Evolutionary conservation across 768 basidiomycete species (phyloP), one percentile per base, ranked within the genome.

Genomic region (Serpula lacrymans): DNA sequence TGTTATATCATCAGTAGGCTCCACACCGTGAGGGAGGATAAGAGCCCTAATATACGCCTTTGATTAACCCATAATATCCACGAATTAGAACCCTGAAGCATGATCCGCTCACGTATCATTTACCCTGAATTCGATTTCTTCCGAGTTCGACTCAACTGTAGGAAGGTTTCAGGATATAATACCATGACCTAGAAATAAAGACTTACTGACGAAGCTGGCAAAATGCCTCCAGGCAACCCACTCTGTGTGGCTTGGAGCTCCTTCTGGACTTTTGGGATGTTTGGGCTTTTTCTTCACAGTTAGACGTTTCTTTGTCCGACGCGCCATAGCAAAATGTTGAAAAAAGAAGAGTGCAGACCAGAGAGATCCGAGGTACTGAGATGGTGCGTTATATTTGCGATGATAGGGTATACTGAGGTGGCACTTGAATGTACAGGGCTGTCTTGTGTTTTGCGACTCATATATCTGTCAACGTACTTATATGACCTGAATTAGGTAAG

Each of bases 21-120:
- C 25, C 10, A 28, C 37, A 0, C 54, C 55, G n/a, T 58, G 37
- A 4, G 76, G 75, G 4, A 74, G 55, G 22, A 80, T 56, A 7
- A 67, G 60, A 1, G 62, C 74, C 2, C 77, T 75, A 32, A 31
- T 44, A 17, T 37, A 36, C 4, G 6, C n/a, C n/a, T n/a, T n/a
- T n/a, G n/a, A n/a, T n/a, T n/a, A n/a, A n/a, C n/a, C n/a, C n/a
- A n/a, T n/a, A n/a, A n/a, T n/a, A n/a, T n/a, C n/a, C 16, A 21
- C 39, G 17, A 40, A 27, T 20, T 21, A 17, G n/a, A 18, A 14
- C 6, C 25, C 30, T 1, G 23, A 40, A 40, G 5, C 17, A 27
- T 33, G 14, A 39, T 34, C 20, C 17, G 48, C 69, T 28, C 46
- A 77, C 77, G 50, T 43, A 12, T 77, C 63, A 2, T 58, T 56